Evolutionary conservation across 78 protist species (phyloP), one percentile per base, ranked within the genome.

Genomic region (Dictyostelium intermedium): DNA sequence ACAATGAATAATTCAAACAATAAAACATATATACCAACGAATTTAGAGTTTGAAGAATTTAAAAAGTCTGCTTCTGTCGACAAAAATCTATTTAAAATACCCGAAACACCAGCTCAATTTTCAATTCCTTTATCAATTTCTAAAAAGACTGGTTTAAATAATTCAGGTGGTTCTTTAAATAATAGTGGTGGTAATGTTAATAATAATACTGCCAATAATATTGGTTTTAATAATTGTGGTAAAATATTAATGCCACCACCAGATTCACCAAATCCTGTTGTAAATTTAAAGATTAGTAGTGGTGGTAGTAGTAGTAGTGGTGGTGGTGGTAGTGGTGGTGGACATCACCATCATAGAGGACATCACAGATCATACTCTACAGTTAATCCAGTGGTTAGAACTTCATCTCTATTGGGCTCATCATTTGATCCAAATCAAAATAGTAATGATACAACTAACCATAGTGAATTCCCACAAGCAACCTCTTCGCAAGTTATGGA

Each of bases 1-100:
- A 73, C 20, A 16, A 27, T 50, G 8, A 85, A 41, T n/a, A 16
- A 23, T 16, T 43, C 80, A 27, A 39, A 78, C 27, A n/a, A 9
- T 27, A 34, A 76, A 76, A n/a, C 27, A 20, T 37, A 41, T 76
- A n/a, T 25, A 45, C 70, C 70, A 78, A 45, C 70, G 2, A 23
- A n/a, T 53, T 37, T 43, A 30, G 85, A 53, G 63, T 32, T 79
- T 79, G 84, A 61, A 83, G 70, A 41, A 72, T 14, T 37, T 34
- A 84, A 50, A 53, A 72, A 53, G 13, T 35, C 23, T 18, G 43
- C 25, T 0, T 85, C 92, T 0, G 43, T 61, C 47, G 87, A 89
- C 5, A 79, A 70, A 27, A 89, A 69, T 25, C 35, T 77, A 11
- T 89, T 89, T 69, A 89, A 89, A 70, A 89, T 89, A 30, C 94